Evolutionary conservation across 1,139 yeast genomes (phyloP).

Genomic region (Pichia norvegensis): DNA sequence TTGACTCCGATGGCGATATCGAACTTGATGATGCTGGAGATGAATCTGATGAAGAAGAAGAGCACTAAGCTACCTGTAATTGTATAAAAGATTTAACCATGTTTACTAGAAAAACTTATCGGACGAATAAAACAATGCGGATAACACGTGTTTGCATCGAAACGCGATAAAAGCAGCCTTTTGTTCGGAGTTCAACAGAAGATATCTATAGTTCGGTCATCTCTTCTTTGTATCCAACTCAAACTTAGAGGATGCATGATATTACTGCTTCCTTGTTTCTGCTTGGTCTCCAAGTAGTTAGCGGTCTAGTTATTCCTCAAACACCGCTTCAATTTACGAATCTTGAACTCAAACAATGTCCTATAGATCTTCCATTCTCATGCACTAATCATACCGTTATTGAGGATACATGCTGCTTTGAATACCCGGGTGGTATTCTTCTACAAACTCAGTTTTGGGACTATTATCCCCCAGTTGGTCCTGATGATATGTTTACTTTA

Average conservation of each 20-base stretch:
- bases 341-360: slow-evolving; percentile 36
- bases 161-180: no score
- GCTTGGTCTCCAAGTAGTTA: background rate
- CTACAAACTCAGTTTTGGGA: slow-evolving; percentile 95
- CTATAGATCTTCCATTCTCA: slow-evolving; percentile 58
- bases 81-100: background rate
- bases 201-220: no score
- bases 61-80: background rate
- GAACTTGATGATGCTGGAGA: slow-evolving; percentile 31
- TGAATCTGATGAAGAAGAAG: slow-evolving; percentile 17
- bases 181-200: background rate
- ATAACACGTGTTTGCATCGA: background rate
- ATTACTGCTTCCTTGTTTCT: background rate
- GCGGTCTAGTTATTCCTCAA: slow-evolving; percentile 1
- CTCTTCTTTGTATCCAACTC: background rate
- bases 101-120: background rate
- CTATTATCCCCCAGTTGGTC: slow-evolving; percentile 75
- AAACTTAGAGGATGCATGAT: background rate
- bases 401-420: slow-evolving; percentile 71
- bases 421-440: slow-evolving; percentile 79
- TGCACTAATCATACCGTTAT: slow-evolving; percentile 43
- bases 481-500: slow-evolving; percentile 67
- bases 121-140: background rate
- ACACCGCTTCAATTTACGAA: background rate
- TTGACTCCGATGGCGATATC: slow-evolving; percentile 32